phyloP scores from a whole-genome alignment of 495 filamentous ascomycete species.

The Clohesyomyces aquaticus region DNA sequence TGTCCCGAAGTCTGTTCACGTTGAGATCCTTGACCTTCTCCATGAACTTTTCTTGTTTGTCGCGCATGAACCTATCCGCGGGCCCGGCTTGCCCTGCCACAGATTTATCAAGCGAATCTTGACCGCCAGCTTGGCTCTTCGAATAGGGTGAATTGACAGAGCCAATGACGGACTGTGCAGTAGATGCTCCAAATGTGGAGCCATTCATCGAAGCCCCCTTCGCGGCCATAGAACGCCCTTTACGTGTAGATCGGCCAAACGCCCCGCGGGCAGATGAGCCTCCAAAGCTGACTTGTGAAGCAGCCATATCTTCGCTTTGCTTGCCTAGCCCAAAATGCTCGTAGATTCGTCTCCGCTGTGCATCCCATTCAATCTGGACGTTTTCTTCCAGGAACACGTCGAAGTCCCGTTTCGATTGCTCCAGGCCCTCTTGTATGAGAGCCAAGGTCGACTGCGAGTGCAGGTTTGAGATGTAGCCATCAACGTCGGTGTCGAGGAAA shows the following conservation, averaged over 20 bases:
- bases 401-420: conserved; percentile 85
- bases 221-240: conserved; percentile 51
- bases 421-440: conserved; percentile 85
- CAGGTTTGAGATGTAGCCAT: conserved; percentile 78
- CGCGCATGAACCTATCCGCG: conserved; percentile 72
- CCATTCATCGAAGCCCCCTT: conserved; percentile 42
- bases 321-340: conserved; percentile 87
- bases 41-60: conserved; percentile 78
- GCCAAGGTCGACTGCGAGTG: conserved; percentile 88
- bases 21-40: conserved; percentile 79
- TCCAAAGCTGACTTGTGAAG: conserved; percentile 23
- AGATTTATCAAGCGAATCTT: conserved; percentile 65
- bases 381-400: conserved; percentile 91
- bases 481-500: conserved; percentile 76
- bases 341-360: conserved; percentile 87
- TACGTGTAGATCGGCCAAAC: conserved; percentile 65
- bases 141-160: conserved; percentile 63
- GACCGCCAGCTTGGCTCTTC: conserved; percentile 31
- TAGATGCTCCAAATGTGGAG: conserved; percentile 67
- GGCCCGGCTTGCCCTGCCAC: conserved; percentile 53
- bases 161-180: conserved; percentile 79
- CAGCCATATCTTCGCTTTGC: conserved; percentile 50
- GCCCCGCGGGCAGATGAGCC: conserved; percentile 48
- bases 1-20: conserved; percentile 64
- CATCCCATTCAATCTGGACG: conserved; percentile 92